Evolutionary conservation across 1,284 basidiomycete species (phyloP), one percentile per base, ranked within the genome.

Genomic region (Microbotryomycetes sp.): DNA sequence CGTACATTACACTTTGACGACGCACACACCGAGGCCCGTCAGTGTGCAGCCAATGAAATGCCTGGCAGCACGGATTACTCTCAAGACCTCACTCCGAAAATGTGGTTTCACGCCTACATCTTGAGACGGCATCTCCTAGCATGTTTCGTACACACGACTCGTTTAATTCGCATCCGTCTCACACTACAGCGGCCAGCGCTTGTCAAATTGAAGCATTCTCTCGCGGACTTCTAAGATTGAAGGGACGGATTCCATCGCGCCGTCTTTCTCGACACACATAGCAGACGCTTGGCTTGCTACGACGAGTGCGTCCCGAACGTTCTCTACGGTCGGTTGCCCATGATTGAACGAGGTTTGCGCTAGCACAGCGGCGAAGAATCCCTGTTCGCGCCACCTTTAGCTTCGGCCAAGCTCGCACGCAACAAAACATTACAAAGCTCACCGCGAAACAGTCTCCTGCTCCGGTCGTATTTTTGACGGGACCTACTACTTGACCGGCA

Each of bases 241-340:
- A n/a, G 71, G 70, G 18, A 71, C 63, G 21, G 66, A 64, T 46
- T 71, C 70, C 68, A 72, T 69, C 11, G 71, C 71, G 5, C 71
- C 71, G 23, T 63, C 50, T 30, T 54, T 61, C 54, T 71, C 70
- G 53, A 64, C 62, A 27, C 66, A 68, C 29, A 69, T 68, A 3
- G 71, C 68, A 0, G 68, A 66, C 1, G 71, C 70, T 50, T 69
- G 66, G 15, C 55, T 52, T 6, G 70, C 60, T 7, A 65, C 31
- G 4, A 47, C 16, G 15, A 72, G 59, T 21, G 64, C 52, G 4
- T 18, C 45, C 13, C 47, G 5, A n/a, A 72, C 46, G 15, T 53
- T 41, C 2, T 3, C 30, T 9, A 31, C 15, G 27, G n/a, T 21
- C 28, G 18, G 6, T 23, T n/a, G 3, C 50, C n/a, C 0, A 53